phyloP scores from a whole-genome alignment of 2,329 filamentous ascomycete species.

The Aspergillus sp. region DNA sequence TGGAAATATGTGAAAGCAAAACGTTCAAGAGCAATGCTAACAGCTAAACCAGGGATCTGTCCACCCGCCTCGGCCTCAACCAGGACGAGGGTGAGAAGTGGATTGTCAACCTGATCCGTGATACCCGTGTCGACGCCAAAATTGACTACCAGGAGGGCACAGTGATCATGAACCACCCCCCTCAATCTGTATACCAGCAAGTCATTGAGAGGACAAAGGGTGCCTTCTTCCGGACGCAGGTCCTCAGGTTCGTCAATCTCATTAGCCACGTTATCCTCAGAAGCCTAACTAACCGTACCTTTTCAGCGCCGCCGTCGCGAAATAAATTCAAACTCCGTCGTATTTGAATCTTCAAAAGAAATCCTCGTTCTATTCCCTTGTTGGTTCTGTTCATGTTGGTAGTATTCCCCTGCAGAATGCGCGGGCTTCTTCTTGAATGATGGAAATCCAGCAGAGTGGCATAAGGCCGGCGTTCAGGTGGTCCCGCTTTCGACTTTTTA shows the following conservation, averaged over 20 bases:
- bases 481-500: conserved; percentile 32
- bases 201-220: conserved; percentile 99
- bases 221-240: conserved; percentile 96
- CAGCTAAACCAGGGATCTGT: conserved; percentile 65
- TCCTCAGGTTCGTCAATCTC: conserved; percentile 60
- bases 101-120: conserved; percentile 99
- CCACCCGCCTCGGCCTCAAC: conserved; percentile 83
- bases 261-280: not conserved
- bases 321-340: conserved; percentile 35
- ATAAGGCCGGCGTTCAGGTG: conserved; percentile 45
- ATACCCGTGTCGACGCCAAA: conserved; percentile 96
- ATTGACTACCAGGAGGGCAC: conserved; percentile 99
- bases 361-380: conserved; percentile 32
- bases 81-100: conserved; percentile 98
- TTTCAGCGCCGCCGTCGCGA: conserved; percentile 50
- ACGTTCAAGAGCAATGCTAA: not conserved
- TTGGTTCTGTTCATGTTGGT: conserved; percentile 36
- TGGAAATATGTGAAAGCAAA: conserved; percentile 11
- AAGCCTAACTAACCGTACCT: conserved; percentile 2
- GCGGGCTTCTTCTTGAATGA: conserved; percentile 28
- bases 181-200: conserved; percentile 97
- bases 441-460: conserved; percentile 40
- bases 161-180: conserved; percentile 98
- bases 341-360: conserved; percentile 17
- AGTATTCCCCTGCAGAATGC: conserved; percentile 27